phyloP scores from a whole-genome alignment of 2,329 filamentous ascomycete genomes.

The Diplodia sapinea region DNA sequence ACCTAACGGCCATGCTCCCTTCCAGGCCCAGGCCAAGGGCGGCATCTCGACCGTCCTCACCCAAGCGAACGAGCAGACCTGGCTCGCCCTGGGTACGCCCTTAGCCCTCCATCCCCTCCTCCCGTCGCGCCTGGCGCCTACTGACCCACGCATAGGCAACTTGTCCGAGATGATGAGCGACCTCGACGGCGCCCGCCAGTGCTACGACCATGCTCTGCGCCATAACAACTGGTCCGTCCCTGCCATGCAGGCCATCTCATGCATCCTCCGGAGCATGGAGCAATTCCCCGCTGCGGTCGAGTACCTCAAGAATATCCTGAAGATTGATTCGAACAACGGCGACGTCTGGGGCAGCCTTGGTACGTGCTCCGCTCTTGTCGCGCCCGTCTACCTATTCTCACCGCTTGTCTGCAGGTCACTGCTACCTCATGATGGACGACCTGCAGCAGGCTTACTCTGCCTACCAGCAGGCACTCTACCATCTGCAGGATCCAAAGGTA shows the following conservation, averaged over 20 bases:
- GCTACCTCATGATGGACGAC: conserved; percentile 98
- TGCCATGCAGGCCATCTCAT: conserved; percentile 93
- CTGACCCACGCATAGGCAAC: conserved; percentile 64
- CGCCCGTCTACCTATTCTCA: conserved; percentile 32
- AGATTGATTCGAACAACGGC: conserved; percentile 86
- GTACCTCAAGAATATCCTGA: conserved; percentile 87
- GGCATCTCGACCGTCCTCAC: conserved; percentile 73
- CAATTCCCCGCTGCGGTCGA: conserved; percentile 94
- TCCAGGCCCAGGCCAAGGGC: conserved; percentile 61
- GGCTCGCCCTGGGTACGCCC: conserved; percentile 86
- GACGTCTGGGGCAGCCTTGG: conserved; percentile 96
- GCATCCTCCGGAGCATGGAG: conserved; percentile 88
- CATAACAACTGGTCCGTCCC: conserved; percentile 87
- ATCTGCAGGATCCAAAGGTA: conserved; percentile 84
- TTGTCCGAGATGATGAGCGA: conserved; percentile 88
- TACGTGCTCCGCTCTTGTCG: conserved; percentile 52
- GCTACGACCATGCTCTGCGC: conserved; percentile 87
- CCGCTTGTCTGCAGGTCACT: conserved; percentile 70
- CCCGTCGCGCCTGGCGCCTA: conserved; percentile 33
- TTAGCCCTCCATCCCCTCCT: neutral
- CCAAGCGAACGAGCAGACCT: conserved; percentile 82
- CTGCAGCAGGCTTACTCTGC: conserved; percentile 95
- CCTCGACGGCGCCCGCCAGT: conserved; percentile 83
- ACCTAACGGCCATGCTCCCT: conserved; percentile 59
- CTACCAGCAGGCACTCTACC: conserved; percentile 93